Conservation (phyloP, 495 filamentous ascomycete species). For the Cercophora sp. region DNA sequence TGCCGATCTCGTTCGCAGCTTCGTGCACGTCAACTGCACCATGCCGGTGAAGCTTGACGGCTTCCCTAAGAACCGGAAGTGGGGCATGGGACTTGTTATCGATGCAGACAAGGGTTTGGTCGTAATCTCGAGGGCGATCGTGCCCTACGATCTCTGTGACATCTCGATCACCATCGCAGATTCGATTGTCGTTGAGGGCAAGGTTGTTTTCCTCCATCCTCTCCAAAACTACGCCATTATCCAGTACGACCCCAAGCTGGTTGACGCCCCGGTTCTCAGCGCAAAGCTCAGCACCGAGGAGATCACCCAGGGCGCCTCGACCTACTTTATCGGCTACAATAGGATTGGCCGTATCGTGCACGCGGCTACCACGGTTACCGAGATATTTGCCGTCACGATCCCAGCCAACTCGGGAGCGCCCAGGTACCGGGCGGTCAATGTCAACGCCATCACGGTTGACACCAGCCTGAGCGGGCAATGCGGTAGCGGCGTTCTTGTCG, state of each 20-base stretch:
- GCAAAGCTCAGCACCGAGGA: conserved; percentile 74
- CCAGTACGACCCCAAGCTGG: conserved; percentile 88
- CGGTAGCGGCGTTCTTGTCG: conserved; percentile 87
- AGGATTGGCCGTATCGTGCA: conserved; percentile 91
- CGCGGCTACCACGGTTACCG: conserved; percentile 89
- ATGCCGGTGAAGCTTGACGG: conserved; percentile 96
- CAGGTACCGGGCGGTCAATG: conserved; percentile 91
- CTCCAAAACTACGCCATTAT: conserved; percentile 95
- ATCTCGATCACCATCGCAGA: conserved; percentile 94
- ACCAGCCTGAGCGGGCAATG: conserved; percentile 86
- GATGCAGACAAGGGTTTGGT: conserved; percentile 95
- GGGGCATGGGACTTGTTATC: conserved; percentile 90
- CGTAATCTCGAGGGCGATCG: conserved; percentile 84
- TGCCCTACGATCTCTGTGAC: conserved; percentile 95
- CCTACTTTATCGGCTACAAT: conserved; percentile 96
- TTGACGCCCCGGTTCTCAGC: conserved; percentile 87
- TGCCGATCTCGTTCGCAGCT: conserved; percentile 87
- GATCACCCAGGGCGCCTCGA: conserved; percentile 85
- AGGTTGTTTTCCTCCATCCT: conserved; percentile 96
- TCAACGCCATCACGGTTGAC: conserved; percentile 97
- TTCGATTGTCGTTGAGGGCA: conserved; percentile 87
- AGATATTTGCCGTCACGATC: conserved; percentile 96
- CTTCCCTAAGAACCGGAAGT: conserved; percentile 87
- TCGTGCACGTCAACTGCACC: conserved; percentile 84
- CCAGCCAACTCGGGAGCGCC: conserved; percentile 87